phyloP scores from a whole-genome alignment of 768 basidiomycete genomes.

The Pisolithus marmoratus region DNA sequence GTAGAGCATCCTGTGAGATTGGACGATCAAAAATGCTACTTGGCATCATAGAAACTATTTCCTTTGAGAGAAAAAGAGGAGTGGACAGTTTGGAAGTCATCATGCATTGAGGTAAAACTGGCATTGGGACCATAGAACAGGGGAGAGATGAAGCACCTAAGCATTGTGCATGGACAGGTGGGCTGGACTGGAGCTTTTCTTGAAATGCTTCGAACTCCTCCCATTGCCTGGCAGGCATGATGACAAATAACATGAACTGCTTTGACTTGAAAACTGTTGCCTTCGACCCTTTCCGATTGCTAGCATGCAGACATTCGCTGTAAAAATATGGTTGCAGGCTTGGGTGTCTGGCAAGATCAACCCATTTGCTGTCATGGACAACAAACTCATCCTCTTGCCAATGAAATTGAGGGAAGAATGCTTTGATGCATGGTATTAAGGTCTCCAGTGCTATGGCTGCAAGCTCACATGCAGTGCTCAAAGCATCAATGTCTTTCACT shows the following conservation, averaged over 20 bases:
- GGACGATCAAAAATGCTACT: neutral
- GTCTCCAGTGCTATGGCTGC: neutral
- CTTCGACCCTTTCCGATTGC: neutral
- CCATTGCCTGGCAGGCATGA: constrained; percentile 5
- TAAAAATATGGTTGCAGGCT: constrained; percentile 2
- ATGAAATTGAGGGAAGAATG: neutral
- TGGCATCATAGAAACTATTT: neutral
- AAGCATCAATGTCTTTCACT: constrained; percentile 1
- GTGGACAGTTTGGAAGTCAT: neutral
- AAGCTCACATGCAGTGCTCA: neutral
- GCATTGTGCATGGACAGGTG: too few relatives aligned
- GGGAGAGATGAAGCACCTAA: too few relatives aligned
- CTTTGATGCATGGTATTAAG: neutral
- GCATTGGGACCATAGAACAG: neutral
- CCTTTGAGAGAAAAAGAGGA: neutral
- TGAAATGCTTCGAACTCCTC: constrained; percentile 1
- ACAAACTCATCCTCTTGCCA: constrained; percentile 5
- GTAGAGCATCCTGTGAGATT: neutral
- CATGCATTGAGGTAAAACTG: neutral
- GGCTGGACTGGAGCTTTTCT: neutral
- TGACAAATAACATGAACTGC: constrained; percentile 1
- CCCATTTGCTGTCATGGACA: constrained; percentile 5
- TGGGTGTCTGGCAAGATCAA: constrained; percentile 1
- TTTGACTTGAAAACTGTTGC: constrained; percentile 2
- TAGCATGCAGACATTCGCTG: neutral